Evolutionary conservation across 495 filamentous ascomycete genomes (phyloP).

Genomic region (Aspergillus coremiiformis): DNA sequence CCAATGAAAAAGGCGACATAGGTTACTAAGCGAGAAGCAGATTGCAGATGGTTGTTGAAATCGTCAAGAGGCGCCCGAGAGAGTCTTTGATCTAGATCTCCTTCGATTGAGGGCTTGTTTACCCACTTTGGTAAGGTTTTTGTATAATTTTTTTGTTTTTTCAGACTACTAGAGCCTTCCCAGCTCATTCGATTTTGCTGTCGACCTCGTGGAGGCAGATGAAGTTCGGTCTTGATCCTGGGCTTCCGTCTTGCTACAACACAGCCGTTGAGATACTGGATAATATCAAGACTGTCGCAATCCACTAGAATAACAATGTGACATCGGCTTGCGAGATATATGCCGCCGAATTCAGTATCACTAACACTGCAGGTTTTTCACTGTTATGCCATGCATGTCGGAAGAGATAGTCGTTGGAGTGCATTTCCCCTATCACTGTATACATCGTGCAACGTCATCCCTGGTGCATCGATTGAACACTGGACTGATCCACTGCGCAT

Average conservation of each 20-base stretch:
- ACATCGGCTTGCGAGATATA: neutral
- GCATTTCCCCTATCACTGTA: slow-evolving; percentile 52
- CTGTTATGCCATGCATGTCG: slow-evolving; percentile 53
- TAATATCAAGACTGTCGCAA: neutral
- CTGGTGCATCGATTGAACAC: slow-evolving; percentile 4
- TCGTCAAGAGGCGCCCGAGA: no score
- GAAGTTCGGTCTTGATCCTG: neutral
- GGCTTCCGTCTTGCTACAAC: neutral
- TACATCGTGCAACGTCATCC: slow-evolving; percentile 48
- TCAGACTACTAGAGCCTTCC: neutral
- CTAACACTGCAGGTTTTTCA: slow-evolving; percentile 56
- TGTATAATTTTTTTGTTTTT: no score
- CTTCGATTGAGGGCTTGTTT: no score
- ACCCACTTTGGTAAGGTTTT: no score
- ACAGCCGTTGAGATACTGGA: neutral
- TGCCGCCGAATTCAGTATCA: slow-evolving; percentile 12
- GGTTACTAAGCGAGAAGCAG: no score
- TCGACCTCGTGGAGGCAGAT: neutral
- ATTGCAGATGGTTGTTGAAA: no score
- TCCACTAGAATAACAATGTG: neutral
- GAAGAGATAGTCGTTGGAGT: slow-evolving; percentile 57
- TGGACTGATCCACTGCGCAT: slow-evolving; percentile 9
- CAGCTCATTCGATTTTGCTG: neutral
- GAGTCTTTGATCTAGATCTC: no score
- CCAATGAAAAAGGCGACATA: no score